These are phyloP conservation scores for Ceratocystis cubensis DNA, from an alignment of 2,329 filamentous ascomycete species.

Conservation along the genomic window DNA sequence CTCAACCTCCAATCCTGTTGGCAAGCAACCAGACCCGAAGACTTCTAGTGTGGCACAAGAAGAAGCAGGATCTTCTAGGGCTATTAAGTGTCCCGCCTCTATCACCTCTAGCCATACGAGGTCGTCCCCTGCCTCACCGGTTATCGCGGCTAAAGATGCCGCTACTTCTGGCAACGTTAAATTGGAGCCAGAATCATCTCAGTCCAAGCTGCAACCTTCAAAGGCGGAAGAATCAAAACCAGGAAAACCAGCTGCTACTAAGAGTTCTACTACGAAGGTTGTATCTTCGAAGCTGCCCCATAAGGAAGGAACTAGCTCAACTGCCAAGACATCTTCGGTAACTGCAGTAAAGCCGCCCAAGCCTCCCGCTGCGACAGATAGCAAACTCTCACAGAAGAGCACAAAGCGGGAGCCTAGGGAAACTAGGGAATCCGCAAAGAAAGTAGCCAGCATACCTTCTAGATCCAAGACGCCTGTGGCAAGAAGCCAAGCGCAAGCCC, in stretches of 20 bases:
- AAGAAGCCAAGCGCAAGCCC: slow-evolving; percentile 24
- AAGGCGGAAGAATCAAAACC: not conserved
- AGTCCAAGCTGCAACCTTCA: not conserved
- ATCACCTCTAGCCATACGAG: not conserved
- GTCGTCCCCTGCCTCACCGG: not conserved
- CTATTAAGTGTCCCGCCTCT: not conserved
- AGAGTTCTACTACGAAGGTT: not conserved
- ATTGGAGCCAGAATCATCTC: not conserved
- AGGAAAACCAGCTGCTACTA: not conserved
- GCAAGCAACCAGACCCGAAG: not conserved
- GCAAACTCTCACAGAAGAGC: not conserved
- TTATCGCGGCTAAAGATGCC: not conserved
- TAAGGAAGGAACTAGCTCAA: not conserved
- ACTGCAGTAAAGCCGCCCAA: not conserved
- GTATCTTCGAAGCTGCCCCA: not conserved
- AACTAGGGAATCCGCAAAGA: not conserved
- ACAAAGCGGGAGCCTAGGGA: not conserved
- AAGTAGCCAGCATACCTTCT: not conserved
- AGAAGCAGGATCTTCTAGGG: not conserved
- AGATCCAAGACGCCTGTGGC: slow-evolving; percentile 24
- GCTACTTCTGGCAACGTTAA: not conserved
- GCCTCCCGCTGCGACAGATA: not conserved
- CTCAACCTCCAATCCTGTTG: not conserved
- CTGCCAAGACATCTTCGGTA: not conserved
- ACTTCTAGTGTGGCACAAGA: not conserved